A percentile compares a stretch with the other conserved stretches of the same genome.
Evolutionary conservation across 345 rosid species (phyloP).

Genomic region (Syzygium jambos): DNA sequence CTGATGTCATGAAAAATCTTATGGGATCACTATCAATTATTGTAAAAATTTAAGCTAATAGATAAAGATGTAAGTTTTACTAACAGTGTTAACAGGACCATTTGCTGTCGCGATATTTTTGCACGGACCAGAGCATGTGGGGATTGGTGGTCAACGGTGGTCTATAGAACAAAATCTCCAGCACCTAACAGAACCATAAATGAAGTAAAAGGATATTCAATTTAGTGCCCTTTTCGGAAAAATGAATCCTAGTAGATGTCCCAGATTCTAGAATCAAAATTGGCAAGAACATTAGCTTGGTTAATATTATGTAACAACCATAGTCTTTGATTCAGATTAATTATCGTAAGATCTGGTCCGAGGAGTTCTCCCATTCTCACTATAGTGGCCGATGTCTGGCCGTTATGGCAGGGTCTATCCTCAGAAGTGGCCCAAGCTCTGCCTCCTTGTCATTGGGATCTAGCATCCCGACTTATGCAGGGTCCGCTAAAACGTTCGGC

Average conservation of each 20-base stretch:
- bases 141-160: no score
- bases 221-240: constrained; percentile 2
- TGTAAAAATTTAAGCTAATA: no score
- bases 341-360: neutral
- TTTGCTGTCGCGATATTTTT: no score
- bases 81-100: no score
- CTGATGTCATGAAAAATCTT: no score
- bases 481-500: constrained; percentile 84
- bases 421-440: constrained; percentile 62
- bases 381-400: constrained; percentile 2
- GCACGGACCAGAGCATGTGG: no score
- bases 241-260: neutral
- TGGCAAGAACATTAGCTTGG: neutral
- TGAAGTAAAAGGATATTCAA: constrained; percentile 21
- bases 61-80: no score
- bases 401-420: constrained; percentile 53
- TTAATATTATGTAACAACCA: neutral
- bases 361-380: neutral
- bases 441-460: constrained; percentile 75
- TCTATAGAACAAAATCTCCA: no score
- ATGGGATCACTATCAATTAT: no score
- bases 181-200: neutral
- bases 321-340: neutral
- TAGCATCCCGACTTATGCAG: constrained; percentile 62
- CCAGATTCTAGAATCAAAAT: neutral